Evolutionary conservation across 1,284 basidiomycete species (phyloP), one percentile per base, ranked within the genome.

Genomic region (Pseudomicrostroma phylloplanum): DNA sequence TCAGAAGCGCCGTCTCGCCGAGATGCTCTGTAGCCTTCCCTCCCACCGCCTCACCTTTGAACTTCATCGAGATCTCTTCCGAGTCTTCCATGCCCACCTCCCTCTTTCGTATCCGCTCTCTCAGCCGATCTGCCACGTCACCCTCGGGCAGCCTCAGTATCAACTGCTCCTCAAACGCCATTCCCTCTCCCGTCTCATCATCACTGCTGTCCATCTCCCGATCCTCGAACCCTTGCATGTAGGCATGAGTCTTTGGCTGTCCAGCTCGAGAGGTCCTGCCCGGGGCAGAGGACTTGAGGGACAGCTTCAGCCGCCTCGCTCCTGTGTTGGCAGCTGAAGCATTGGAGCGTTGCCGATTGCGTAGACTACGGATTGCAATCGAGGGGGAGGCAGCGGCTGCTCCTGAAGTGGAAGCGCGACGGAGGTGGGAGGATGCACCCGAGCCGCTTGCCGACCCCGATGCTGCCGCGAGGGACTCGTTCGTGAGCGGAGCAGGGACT

Each of bases 81-180:
- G 80, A 85, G 15, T 25, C 51, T 11, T 65, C 56, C 6, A n/a
- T 65, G 36, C 91, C 84, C 70, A 92, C 89, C 66, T 92, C 70
- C 1, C 79, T 86, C 55, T 86, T 83, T 57, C 86, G 84, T 12
- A 94, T 87, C 84, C 90, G 87, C 17, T 76, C 76, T 8, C 73
- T 64, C 53, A 80, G 67, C 56, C 67, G 67, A 58, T 77, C 49
- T 40, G 81, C 80, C 2, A 82, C 66, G 19, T 80, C 89, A 0
- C 89, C 90, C 3, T 87, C 86, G 0, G 92, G 92, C 83, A 98
- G 87, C 48, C 93, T 82, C 39, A 99, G 82, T 62, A 99, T 88
- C 78, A 98, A 96, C 76, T 98, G 94, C 81, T 99, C 96, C 81
- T 99, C 96, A 74, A 98, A 97, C 3, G 88, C 87, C 63, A 98